phyloP scores from a whole-genome alignment of 2,329 filamentous ascomycete species.

The Macrophomina tecta region DNA sequence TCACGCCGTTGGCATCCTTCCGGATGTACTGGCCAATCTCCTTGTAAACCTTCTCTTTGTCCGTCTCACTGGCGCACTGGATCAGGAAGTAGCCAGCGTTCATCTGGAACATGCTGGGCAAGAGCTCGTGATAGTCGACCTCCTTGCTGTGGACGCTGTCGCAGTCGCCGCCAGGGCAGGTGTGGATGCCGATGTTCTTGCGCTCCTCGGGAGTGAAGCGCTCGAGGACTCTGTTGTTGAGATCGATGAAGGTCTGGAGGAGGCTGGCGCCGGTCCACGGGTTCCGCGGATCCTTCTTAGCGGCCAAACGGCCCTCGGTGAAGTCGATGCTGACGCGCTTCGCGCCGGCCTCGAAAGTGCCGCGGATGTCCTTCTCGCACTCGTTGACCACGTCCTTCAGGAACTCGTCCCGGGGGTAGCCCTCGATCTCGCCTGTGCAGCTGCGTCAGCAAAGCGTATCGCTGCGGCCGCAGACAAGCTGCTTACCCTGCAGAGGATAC shows the following conservation, averaged over 20 bases:
- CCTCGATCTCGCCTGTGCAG: constrained; percentile 34
- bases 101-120: constrained; percentile 42
- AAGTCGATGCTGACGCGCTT: constrained; percentile 43
- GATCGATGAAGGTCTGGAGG: constrained; percentile 40
- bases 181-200: constrained; percentile 43
- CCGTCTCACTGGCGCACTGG: constrained; percentile 38
- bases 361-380: constrained; percentile 44
- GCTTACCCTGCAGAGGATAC: constrained; percentile 37
- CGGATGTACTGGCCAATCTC: constrained; percentile 38
- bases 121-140: constrained; percentile 40
- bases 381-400: constrained; percentile 41
- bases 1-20: constrained; percentile 39
- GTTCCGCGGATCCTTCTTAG: constrained; percentile 41
- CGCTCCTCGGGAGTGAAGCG: constrained; percentile 38
- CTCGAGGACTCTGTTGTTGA: constrained; percentile 38
- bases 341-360: constrained; percentile 41
- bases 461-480: no score
- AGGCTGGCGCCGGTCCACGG: constrained; percentile 41
- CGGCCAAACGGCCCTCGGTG: constrained; percentile 40
- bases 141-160: constrained; percentile 42
- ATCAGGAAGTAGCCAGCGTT: constrained; percentile 46
- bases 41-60: constrained; percentile 39
- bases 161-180: constrained; percentile 44
- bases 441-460: neutral
- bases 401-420: constrained; percentile 38